Evolutionary conservation across 257 asterid species (phyloP).

Genomic region (Solanum clarkiae): DNA sequence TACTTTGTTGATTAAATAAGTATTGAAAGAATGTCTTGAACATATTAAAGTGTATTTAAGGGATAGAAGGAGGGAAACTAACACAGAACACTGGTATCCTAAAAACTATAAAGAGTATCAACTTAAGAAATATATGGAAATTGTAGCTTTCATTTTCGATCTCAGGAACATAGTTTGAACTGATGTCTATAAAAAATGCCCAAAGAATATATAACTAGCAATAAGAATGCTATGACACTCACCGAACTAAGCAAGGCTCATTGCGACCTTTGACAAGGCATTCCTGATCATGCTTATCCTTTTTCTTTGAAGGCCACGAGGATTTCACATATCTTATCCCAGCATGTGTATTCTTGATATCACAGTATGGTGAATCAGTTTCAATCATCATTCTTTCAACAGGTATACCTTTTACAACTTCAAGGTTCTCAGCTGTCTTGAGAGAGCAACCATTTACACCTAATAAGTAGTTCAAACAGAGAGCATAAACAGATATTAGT

Average conservation of each 20-base stretch:
- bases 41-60: not conserved
- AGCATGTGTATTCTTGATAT: conserved; percentile 81
- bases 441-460: conserved; percentile 91
- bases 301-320: conserved; percentile 81
- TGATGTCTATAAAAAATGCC: not conserved
- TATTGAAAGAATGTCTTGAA: not conserved
- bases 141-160: not conserved
- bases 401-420: conserved; percentile 80
- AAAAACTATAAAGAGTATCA: not conserved
- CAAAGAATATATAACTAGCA: not conserved
- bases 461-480: conserved; percentile 5
- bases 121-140: not conserved
- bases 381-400: conserved; percentile 79
- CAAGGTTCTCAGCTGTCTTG: conserved; percentile 72
- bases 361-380: conserved; percentile 96
- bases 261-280: conserved; percentile 91
- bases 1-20: not conserved
- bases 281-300: conserved; percentile 68
- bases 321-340: conserved; percentile 68
- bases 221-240: conserved; percentile 13
- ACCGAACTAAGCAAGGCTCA: conserved; percentile 92
- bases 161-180: not conserved
- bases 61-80: not conserved
- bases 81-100: not conserved
- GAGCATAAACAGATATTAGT: not conserved